These are phyloP conservation scores for Cercophora sp. DNA, from an alignment of 495 filamentous ascomycete genomes.

Conservation along the genomic window DNA sequence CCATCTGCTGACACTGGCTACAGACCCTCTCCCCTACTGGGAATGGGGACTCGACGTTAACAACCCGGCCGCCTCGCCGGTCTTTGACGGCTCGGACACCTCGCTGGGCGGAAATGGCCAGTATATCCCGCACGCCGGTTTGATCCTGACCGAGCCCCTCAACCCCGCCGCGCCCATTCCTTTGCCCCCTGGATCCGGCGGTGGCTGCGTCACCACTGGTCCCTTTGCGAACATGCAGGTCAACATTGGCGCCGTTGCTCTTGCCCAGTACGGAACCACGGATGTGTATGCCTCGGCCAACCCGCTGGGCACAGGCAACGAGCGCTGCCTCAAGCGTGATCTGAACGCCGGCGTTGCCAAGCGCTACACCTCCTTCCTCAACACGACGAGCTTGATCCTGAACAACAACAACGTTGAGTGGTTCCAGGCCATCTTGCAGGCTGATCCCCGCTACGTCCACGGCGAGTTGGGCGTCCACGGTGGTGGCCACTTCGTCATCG, in stretches of 20 bases:
- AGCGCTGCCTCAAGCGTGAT: constrained; percentile 64
- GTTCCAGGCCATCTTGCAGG: constrained; percentile 45
- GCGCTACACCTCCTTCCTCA: constrained; percentile 34
- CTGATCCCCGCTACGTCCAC: constrained; percentile 39
- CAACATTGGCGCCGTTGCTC: constrained; percentile 50
- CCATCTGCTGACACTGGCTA: neutral
- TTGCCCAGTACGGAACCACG: constrained; percentile 28
- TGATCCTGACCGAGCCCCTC: constrained; percentile 13
- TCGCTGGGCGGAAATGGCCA: constrained; percentile 60
- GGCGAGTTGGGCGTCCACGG: constrained; percentile 53
- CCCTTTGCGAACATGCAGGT: constrained; percentile 51
- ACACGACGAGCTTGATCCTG: constrained; percentile 42
- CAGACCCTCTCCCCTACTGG: constrained; percentile 49
- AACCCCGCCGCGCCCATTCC: constrained; percentile 2
- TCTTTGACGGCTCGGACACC: constrained; percentile 59
- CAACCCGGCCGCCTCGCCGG: constrained; percentile 47
- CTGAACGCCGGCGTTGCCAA: constrained; percentile 46
- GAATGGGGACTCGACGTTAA: constrained; percentile 54
- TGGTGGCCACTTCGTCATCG: constrained; percentile 53
- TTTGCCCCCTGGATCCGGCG: constrained; percentile 52
- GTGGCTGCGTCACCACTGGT: constrained; percentile 60
- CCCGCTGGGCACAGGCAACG: constrained; percentile 44
- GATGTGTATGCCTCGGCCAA: constrained; percentile 16
- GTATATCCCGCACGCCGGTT: constrained; percentile 27
- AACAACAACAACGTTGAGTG: constrained; percentile 40